Evolutionary conservation across 345 rosid genomes (phyloP), one percentile per base, ranked within the genome.

Genomic region (Ailanthus altissimus): DNA sequence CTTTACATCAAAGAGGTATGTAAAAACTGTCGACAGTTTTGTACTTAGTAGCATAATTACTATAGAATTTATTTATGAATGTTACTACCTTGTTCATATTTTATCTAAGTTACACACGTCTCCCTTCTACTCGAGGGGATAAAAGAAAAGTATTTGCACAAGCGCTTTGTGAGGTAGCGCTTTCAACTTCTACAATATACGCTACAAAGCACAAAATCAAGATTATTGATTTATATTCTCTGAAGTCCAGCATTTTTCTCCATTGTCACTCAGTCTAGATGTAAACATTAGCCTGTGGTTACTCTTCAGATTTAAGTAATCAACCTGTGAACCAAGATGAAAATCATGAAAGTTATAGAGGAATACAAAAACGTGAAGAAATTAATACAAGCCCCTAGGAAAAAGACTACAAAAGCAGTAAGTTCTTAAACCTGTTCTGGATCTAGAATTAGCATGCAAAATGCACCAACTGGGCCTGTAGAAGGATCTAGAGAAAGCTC

Each of bases 231-330:
- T 90, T 81, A 90, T 83, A 79, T 75, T 89, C 86, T 84, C 90
- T 59, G 85, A 82, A 78, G 88, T 84, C 98, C 97, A 92, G 78
- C 77, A 75, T 67, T 88, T 89, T 70, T 75, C 89, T 81, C 87
- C 90, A 61, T 75, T 63, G 67, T 67, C 81, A 74, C 77, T 82
- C 73, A 49, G 73, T 43, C 57, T 83, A 5, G 85, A 88, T 42
- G 89, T 86, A 78, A 84, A 92, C 70, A 70, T 46, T 79, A 89
- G 75, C 83, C 98, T 90, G 83, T 87, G 86, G 67, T 87, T 88
- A 51, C 82, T 95, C 93, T 89, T 95, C 86, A 95, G 85, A 82
- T 93, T 92, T 89, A 90, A 80, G 84, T 92, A 95, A 84, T 93
- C 98, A 83, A 92, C 96, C 97, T 93, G 88, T 58, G 75, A 80